Evolutionary conservation across 495 filamentous ascomycete species (phyloP).

Genomic region (Saxophila tyrrhenica): DNA sequence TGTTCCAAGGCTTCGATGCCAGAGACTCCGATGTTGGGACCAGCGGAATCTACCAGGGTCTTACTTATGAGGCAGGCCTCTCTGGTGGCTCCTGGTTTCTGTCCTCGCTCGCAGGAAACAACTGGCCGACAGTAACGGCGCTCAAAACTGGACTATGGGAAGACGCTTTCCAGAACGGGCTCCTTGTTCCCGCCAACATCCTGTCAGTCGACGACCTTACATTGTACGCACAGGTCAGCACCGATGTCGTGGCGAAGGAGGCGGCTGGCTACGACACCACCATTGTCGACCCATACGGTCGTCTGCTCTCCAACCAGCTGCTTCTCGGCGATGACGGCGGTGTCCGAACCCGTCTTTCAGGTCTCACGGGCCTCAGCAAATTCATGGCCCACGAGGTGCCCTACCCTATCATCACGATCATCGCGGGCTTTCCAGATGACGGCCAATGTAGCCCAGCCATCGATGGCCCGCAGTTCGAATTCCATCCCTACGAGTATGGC

Average conservation of each 20-base stretch:
- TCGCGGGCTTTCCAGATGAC: slow-evolving; percentile 22
- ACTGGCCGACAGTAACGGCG: slow-evolving; percentile 34
- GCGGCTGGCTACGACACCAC: slow-evolving; percentile 33
- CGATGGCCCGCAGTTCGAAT: slow-evolving; percentile 36
- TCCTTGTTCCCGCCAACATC: slow-evolving; percentile 22
- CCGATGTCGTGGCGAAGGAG: slow-evolving; percentile 32
- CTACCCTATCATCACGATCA: slow-evolving; percentile 35
- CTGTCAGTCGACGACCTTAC: slow-evolving; percentile 11
- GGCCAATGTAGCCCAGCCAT: slow-evolving; percentile 28
- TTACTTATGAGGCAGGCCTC: slow-evolving; percentile 37
- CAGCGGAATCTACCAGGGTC: slow-evolving; percentile 34
- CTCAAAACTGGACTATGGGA: slow-evolving; percentile 32
- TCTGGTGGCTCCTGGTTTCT: slow-evolving; percentile 40
- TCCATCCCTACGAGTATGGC: slow-evolving; percentile 39
- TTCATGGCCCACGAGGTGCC: slow-evolving; percentile 33
- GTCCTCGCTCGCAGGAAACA: slow-evolving; percentile 32
- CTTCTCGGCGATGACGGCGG: slow-evolving; percentile 31
- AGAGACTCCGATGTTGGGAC: slow-evolving; percentile 30
- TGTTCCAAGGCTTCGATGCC: slow-evolving; percentile 34
- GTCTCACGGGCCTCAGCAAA: slow-evolving; percentile 25
- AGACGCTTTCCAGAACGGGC: slow-evolving; percentile 26
- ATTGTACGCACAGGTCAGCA: slow-evolving; percentile 22
- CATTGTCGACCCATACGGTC: slow-evolving; percentile 33
- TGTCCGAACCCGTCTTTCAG: slow-evolving; percentile 27
- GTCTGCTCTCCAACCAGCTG: slow-evolving; percentile 34